Percentiles rank a stretch among this genome's conserved stretches.
Evolutionary conservation across 192 early-diverging fungal genomes (phyloP).

Genomic region (Jimgerdemannia flammicorona): DNA sequence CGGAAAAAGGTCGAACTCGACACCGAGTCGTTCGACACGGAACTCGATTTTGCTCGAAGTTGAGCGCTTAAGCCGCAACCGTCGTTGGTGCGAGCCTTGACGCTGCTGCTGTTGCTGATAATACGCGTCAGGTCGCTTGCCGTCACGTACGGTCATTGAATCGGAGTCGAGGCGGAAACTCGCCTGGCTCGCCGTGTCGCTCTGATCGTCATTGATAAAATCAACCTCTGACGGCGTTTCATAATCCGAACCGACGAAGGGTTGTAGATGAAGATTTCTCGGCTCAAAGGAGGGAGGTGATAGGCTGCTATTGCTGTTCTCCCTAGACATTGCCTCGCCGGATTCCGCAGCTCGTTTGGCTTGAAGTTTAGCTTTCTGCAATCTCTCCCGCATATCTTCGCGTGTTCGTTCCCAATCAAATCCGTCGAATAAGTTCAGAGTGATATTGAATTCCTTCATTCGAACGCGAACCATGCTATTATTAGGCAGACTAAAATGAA

Average conservation of each 20-base stretch:
- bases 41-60: conserved; percentile 52
- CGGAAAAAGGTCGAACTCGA: conserved; percentile 54
- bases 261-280: neutral
- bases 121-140: conserved; percentile 8
- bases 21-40: conserved; percentile 41
- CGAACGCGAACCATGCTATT: conserved; percentile 39
- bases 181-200: conserved; percentile 29
- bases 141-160: conserved; percentile 6
- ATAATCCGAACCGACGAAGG: neutral
- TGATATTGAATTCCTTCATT: conserved; percentile 57
- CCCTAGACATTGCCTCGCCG: conserved; percentile 3
- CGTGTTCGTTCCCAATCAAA: conserved; percentile 57
- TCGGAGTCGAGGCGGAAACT: conserved; percentile 22
- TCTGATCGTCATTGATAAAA: conserved; percentile 22
- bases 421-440: conserved; percentile 66
- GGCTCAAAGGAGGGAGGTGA: conserved; percentile 1
- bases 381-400: conserved; percentile 14
- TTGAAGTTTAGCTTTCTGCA: conserved; percentile 8
- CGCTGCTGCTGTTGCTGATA: conserved; percentile 3
- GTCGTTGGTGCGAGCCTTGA: neutral
- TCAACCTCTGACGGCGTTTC: conserved; percentile 28
- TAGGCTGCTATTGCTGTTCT: conserved; percentile 4
- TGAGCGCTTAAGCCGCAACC: conserved; percentile 18
- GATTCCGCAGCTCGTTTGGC: conserved; percentile 13
- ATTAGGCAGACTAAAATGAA: conserved; percentile 2